phyloP scores from a whole-genome alignment of 768 basidiomycete species.

The Tricholoma matsutake region DNA sequence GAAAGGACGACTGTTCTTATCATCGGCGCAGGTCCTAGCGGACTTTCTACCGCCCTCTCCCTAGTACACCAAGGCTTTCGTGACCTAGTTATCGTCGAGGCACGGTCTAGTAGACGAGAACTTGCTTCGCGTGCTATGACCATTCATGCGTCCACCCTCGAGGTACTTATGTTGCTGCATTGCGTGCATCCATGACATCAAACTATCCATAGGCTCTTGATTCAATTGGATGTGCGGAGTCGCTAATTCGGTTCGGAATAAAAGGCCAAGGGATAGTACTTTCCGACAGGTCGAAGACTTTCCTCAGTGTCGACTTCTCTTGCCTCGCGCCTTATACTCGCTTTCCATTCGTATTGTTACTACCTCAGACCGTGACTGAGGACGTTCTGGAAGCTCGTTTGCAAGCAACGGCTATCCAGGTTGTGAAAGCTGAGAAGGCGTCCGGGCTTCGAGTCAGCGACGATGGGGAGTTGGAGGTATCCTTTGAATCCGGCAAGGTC shows the following conservation, averaged over 20 bases:
- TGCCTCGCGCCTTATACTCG: conserved; percentile 38
- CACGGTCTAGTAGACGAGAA: conserved; percentile 24
- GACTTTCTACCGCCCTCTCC: conserved; percentile 44
- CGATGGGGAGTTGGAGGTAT: conserved; percentile 34
- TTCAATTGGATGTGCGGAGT: conserved; percentile 38
- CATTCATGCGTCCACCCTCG: conserved; percentile 52
- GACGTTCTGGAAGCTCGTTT: conserved; percentile 34
- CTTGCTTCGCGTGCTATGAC: conserved; percentile 40
- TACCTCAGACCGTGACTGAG: conserved; percentile 46
- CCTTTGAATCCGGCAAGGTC: conserved; percentile 43
- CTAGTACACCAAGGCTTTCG: conserved; percentile 39
- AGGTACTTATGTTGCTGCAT: conserved; percentile 28
- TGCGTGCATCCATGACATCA: neutral
- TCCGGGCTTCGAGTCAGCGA: conserved; percentile 32
- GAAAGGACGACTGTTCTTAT: conserved; percentile 40
- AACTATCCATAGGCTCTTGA: conserved; percentile 38
- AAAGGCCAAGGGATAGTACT: conserved; percentile 25
- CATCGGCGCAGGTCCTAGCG: conserved; percentile 49
- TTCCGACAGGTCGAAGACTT: conserved; percentile 25
- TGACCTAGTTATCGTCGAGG: conserved; percentile 45
- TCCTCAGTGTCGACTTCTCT: conserved; percentile 29
- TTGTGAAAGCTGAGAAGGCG: conserved; percentile 38
- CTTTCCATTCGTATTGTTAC: conserved; percentile 39
- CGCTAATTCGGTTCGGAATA: conserved; percentile 34
- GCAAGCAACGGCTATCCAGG: conserved; percentile 25